Conservation (phyloP, 768 basidiomycete genomes). For the Termitomyces heimii region DNA sequence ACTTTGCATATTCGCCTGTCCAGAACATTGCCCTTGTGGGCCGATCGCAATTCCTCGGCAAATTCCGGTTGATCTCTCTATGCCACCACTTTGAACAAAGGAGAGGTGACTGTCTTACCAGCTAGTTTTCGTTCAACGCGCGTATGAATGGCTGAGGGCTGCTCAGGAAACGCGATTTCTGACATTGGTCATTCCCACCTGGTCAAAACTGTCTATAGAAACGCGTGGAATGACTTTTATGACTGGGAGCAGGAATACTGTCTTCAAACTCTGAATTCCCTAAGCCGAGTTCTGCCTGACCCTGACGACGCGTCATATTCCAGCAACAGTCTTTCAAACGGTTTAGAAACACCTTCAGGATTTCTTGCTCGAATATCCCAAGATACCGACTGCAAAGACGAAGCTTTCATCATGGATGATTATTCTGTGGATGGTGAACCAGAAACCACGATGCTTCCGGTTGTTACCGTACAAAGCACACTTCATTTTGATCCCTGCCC, state of each 20-base stretch:
- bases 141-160: constrained; percentile 2
- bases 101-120: neutral
- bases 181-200: neutral
- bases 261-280: constrained; percentile 9
- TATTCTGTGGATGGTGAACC: constrained; percentile 1
- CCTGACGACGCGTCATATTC: neutral
- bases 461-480: constrained; percentile 2
- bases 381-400: neutral
- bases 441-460: constrained; percentile 7
- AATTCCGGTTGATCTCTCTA: constrained; percentile 1
- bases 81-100: neutral
- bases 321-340: neutral
- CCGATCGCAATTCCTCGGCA: neutral
- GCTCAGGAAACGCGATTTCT: neutral
- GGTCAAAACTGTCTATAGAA: constrained; percentile 7
- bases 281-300: constrained; percentile 7
- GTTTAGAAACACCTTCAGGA: neutral
- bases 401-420: constrained; percentile 12
- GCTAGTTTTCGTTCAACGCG: neutral
- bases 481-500: constrained; percentile 22
- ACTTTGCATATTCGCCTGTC: too few species aligned
- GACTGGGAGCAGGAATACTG: constrained; percentile 18
- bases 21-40: too few species aligned
- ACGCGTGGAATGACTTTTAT: constrained; percentile 17
- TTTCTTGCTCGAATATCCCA: neutral